Conservation (phyloP, 805 yeast genomes). For the Alloascoidea hylecoeti region DNA sequence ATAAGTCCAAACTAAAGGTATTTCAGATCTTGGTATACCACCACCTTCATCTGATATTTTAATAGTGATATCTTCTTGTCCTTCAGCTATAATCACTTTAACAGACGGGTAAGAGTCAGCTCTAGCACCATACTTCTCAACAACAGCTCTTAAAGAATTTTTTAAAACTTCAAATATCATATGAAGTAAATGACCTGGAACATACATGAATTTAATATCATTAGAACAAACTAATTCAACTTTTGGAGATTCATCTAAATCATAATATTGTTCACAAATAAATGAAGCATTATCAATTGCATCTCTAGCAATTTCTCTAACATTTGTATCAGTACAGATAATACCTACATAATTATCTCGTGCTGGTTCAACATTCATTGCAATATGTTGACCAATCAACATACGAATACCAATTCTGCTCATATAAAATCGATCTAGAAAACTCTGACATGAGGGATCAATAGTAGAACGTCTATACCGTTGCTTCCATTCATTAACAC, state of each 20-base stretch:
- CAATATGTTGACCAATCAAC: slow-evolving; percentile 91
- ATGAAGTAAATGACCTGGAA: slow-evolving; percentile 85
- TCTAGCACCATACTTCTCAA: slow-evolving; percentile 57
- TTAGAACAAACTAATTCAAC: slow-evolving; percentile 67
- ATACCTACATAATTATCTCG: slow-evolving; percentile 72
- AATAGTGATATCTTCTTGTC: slow-evolving; percentile 81
- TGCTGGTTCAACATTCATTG: slow-evolving; percentile 56
- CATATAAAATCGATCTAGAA: slow-evolving; percentile 80
- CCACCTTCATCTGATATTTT: slow-evolving; percentile 92
- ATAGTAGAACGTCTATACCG: slow-evolving; percentile 30
- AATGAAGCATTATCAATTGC: slow-evolving; percentile 85
- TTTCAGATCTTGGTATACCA: slow-evolving; percentile 74
- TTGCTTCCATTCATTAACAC: slow-evolving; percentile 78
- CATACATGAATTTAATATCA: slow-evolving; percentile 75
- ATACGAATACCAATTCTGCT: slow-evolving; percentile 84
- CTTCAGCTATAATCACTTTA: slow-evolving; percentile 77
- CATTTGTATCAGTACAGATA: slow-evolving; percentile 73
- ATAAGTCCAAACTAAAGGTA: slow-evolving; percentile 83
- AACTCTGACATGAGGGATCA: slow-evolving; percentile 63
- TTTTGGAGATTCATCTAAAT: slow-evolving; percentile 73
- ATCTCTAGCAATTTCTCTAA: slow-evolving; percentile 70
- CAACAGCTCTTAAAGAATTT: slow-evolving; percentile 80
- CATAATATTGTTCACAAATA: slow-evolving; percentile 86
- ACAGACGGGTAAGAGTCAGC: slow-evolving; percentile 72
- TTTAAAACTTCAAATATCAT: slow-evolving; percentile 83